Percentiles rank a stretch among this genome's conserved stretches.
Evolutionary conservation across 306 rosid species (phyloP).

Genomic region (Rosa chinensis): DNA sequence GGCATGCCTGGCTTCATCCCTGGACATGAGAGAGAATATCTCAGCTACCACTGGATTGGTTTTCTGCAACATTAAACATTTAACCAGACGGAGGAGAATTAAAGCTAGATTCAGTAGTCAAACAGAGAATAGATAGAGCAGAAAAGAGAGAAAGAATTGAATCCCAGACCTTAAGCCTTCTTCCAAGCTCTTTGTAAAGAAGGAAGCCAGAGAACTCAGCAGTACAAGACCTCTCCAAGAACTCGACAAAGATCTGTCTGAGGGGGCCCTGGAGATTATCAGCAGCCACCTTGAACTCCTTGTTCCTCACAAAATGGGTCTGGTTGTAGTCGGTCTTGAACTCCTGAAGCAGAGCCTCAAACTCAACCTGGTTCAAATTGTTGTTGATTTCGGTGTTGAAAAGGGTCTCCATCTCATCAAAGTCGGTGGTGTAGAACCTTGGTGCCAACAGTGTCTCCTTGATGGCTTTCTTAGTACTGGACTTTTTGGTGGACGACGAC

Average conservation of each 20-base stretch:
- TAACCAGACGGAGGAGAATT: conserved; percentile 6
- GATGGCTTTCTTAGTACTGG: conserved; percentile 42
- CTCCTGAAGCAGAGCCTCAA: conserved; percentile 91
- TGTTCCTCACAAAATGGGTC: conserved; percentile 94
- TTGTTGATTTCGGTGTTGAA: conserved; percentile 96
- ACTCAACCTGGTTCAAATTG: conserved; percentile 79
- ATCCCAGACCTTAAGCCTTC: conserved; percentile 74
- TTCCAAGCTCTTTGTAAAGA: conserved; percentile 95
- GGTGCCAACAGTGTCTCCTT: conserved; percentile 94
- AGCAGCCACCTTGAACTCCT: conserved; percentile 98
- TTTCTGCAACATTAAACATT: conserved; percentile 60
- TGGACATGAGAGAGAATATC: conserved; percentile 98
- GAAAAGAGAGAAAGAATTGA: too few relatives aligned
- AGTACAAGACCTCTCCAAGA: conserved; percentile 96
- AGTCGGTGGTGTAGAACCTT: conserved; percentile 94
- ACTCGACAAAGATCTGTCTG: conserved; percentile 94
- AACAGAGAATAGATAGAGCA: too few relatives aligned
- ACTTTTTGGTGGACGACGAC: conserved; percentile 40
- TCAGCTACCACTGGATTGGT: conserved; percentile 99
- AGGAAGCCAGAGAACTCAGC: conserved; percentile 99
- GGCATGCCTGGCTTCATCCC: conserved; percentile 99
- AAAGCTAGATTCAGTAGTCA: too few relatives aligned
- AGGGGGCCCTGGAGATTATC: conserved; percentile 81
- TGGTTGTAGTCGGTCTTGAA: conserved; percentile 98
- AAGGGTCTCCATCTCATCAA: conserved; percentile 95